These are phyloP conservation scores for Triticum turgidum DNA, from an alignment of 176 grass and related monocot genomes.

Conservation along the genomic window DNA sequence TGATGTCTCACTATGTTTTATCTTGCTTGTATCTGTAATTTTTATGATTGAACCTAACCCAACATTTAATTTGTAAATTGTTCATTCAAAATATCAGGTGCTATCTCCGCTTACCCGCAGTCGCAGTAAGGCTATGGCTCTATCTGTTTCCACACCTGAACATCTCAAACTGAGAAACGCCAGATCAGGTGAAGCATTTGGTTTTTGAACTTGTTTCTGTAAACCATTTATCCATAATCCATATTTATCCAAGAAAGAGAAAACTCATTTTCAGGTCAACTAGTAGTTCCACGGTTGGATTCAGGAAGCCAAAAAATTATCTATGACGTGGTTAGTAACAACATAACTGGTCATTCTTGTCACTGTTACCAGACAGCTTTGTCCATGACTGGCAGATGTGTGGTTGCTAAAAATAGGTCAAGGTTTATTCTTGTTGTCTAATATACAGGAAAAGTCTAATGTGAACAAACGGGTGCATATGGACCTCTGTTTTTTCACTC, in stretches of 20 bases:
- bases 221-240: conserved; percentile 4
- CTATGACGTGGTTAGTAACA: conserved; percentile 24
- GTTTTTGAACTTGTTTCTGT: background rate
- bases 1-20: background rate
- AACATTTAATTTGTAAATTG: background rate
- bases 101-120: background rate
- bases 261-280: conserved; percentile 31
- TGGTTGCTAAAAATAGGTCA: background rate
- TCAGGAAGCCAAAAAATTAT: conserved; percentile 32
- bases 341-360: background rate
- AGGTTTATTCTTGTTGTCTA: background rate
- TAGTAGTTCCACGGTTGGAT: conserved; percentile 34
- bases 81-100: conserved; percentile 19
- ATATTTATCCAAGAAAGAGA: conserved; percentile 3
- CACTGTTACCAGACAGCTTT: background rate
- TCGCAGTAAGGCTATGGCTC: conserved; percentile 9
- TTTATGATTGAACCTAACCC: background rate
- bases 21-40: conserved; percentile 6
- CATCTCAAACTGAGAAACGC: conserved; percentile 25
- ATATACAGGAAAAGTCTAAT: no score
- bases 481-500: background rate
- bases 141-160: conserved; percentile 35
- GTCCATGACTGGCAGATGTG: background rate
- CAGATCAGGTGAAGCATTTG: conserved; percentile 25
- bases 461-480: no score